phyloP scores from a whole-genome alignment of 2,329 filamentous ascomycete genomes.

The Teratosphaeria destructans region DNA sequence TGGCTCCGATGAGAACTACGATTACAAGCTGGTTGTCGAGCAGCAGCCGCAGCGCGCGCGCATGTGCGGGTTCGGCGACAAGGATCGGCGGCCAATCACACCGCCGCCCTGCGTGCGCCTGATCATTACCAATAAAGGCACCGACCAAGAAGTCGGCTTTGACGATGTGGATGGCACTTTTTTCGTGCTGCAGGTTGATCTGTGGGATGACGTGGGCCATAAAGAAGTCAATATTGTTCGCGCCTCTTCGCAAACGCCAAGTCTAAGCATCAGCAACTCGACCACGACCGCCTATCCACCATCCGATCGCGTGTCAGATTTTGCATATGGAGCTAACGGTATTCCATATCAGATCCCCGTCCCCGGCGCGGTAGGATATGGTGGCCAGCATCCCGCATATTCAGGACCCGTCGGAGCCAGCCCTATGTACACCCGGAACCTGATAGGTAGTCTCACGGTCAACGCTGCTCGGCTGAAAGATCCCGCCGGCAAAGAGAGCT shows the following conservation, averaged over 20 bases:
- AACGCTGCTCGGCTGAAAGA: conserved; percentile 80
- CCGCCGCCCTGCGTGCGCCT: conserved; percentile 86
- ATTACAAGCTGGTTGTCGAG: conserved; percentile 45
- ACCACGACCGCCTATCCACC: conserved; percentile 67
- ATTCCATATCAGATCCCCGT: neutral
- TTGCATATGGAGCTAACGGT: neutral
- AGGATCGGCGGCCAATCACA: conserved; percentile 93
- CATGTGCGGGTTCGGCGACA: conserved; percentile 99
- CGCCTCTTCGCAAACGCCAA: conserved; percentile 53
- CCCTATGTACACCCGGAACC: conserved; percentile 87
- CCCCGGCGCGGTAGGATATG: neutral
- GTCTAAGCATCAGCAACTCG: conserved; percentile 64
- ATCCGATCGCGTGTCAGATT: conserved; percentile 8
- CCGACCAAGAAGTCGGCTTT: conserved; percentile 73
- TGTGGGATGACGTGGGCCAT: conserved; percentile 52
- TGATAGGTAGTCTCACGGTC: conserved; percentile 84
- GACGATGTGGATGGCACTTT: conserved; percentile 58
- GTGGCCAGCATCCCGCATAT: neutral
- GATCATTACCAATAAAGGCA: conserved; percentile 62
- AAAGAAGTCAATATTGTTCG: conserved; percentile 60
- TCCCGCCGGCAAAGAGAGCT: conserved; percentile 67
- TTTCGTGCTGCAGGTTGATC: conserved; percentile 58
- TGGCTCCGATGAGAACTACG: conserved; percentile 11
- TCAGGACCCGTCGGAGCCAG: conserved; percentile 25
- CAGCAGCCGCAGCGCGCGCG: conserved; percentile 89